Evolutionary conservation across 2,329 filamentous ascomycete species (phyloP), one percentile per base, ranked within the genome.

Genomic region (Plectosphaerella sp.): DNA sequence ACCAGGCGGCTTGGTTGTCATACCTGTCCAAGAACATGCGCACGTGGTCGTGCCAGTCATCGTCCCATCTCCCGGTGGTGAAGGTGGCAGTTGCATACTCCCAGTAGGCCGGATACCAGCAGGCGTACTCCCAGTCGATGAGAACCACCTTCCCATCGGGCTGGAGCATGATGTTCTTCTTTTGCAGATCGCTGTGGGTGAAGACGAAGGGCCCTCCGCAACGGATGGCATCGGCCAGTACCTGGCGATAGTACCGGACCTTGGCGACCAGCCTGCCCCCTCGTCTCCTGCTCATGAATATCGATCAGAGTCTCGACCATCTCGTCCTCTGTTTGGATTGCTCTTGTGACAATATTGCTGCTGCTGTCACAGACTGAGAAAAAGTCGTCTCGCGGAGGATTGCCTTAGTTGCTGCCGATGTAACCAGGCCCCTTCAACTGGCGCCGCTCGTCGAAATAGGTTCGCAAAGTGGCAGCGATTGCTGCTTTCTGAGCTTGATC

Each of bases 131-230:
- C 61, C 58, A 60, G 45, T 61, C 59, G 33, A 62, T 54, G 8
- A 62, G 49, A 3, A 56, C 48, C 8, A 52, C 8, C n/a, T 46
- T 20, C 4, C 54, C 56, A 22, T 58, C 55, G 11, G 50, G 37
- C 15, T 46, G 35, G 9, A 57, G 18, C 4, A 61, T 54, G 8
- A 61, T 47, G 15, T 59, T 62, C 47, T 62, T 61, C 24, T 58
- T 55, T 50, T 62, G 59, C 1, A 61, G 52, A 47, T 61, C 59
- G 12, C 54, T 54, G 43, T 62, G 53, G 2, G 56, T 61, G 35
- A 59, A 62, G 9, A 61, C 51, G 3, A 37, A 12, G 7, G 35
- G 35, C 35, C 35, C 35, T 12, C 35, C 35, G 35, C n/a, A n/a
- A n/a, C 35, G 35, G 11, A 37, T 37, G 7, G 35, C 35, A 37